Base-by-base conservation (phyloP, 176 grass and related monocot genomes). In the Areca catechu region DNA sequence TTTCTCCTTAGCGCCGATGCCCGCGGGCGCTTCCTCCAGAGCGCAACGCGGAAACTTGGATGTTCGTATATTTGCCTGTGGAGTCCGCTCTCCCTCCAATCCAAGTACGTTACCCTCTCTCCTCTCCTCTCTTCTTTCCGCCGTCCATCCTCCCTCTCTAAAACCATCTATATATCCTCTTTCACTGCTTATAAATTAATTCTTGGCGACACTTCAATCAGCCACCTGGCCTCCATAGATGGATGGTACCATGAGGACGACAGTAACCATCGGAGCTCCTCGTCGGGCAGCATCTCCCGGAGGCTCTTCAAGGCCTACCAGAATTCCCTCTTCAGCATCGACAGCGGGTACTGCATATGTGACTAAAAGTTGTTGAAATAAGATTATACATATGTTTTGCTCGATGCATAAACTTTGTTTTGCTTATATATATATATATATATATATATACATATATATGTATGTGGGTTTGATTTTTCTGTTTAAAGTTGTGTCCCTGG, bases 401-500 rank as follows among this genome's bases (percentile, higher is more conserved):
- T 43, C 10, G 10, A 12, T 43, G 10, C 10, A 9, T 43, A 12
- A 12, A 12, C 6, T 12, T 12, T 3, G 15, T 43, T 10, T 43
- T 43, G 34, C 10, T 14, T 7, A 24, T 25, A 47, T 30, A n/a
- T 9, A 60, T 30, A 20, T 49, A 3, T 21, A 10, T 25, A 47
- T 30, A n/a, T 9, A 60, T 30, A 20, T 49, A 3, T 21, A 10
- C n/a, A 24, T 25, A 47, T 30, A n/a, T 9, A 60, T 30, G 15
- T 49, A 3, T 21, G 4, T n/a, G 19, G 3, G 47, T 50, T 24
- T 1, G 20, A 19, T 30, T 43, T 14, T 14, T 43, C 34, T 12
- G 34, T 20, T 1, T 54, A 20, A 52, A 97, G 92, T 0, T 76
- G 75, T 16, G 84, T 98, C 49, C 93, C 93, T 0, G 87, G 93